Conservation (phyloP, 2,329 filamentous ascomycete species). For the Blastomyces silverae region DNA sequence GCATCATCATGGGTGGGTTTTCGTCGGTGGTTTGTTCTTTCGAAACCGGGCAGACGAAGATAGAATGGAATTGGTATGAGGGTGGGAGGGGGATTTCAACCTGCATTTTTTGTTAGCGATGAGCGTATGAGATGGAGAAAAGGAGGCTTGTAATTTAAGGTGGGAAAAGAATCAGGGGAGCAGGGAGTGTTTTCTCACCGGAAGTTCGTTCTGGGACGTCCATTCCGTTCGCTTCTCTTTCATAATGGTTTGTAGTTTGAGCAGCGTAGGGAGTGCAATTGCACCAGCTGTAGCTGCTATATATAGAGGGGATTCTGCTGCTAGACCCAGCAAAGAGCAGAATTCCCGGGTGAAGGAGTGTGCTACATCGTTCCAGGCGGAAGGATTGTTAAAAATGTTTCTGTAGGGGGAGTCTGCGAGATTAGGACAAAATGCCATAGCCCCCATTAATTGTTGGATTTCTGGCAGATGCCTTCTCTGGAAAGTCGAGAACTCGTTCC, state of each 20-base stretch:
- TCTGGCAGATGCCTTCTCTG: slow-evolving; percentile 67
- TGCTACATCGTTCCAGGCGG: slow-evolving; percentile 75
- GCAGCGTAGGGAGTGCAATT: slow-evolving; percentile 78
- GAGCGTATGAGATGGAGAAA: background rate
- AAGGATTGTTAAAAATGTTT: slow-evolving; percentile 66
- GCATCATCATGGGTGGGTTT: slow-evolving; percentile 95
- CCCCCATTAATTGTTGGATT: slow-evolving; percentile 72
- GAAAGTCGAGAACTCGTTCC: slow-evolving; percentile 66
- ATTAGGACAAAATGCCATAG: slow-evolving; percentile 72
- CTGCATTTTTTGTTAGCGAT: slow-evolving; percentile 28
- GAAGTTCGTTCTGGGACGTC: slow-evolving; percentile 85
- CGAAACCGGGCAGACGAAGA: slow-evolving; percentile 95
- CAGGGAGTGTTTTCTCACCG: slow-evolving; percentile 54
- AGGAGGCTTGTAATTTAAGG: slow-evolving; percentile 18
- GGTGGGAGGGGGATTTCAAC: slow-evolving; percentile 60
- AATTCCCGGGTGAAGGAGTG: slow-evolving; percentile 90
- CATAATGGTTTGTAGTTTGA: slow-evolving; percentile 84
- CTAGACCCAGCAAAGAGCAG: slow-evolving; percentile 82
- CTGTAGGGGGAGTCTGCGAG: slow-evolving; percentile 69
- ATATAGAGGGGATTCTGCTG: slow-evolving; percentile 86
- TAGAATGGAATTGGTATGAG: slow-evolving; percentile 74
- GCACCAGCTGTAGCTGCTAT: slow-evolving; percentile 86
- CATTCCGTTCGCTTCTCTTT: slow-evolving; percentile 86
- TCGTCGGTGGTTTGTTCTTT: slow-evolving; percentile 91
- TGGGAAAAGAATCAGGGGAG: slow-evolving; percentile 47